Base-by-base conservation (phyloP, 2,329 filamentous ascomycete species). In the Pseudogymnoascus verrucosus region DNA sequence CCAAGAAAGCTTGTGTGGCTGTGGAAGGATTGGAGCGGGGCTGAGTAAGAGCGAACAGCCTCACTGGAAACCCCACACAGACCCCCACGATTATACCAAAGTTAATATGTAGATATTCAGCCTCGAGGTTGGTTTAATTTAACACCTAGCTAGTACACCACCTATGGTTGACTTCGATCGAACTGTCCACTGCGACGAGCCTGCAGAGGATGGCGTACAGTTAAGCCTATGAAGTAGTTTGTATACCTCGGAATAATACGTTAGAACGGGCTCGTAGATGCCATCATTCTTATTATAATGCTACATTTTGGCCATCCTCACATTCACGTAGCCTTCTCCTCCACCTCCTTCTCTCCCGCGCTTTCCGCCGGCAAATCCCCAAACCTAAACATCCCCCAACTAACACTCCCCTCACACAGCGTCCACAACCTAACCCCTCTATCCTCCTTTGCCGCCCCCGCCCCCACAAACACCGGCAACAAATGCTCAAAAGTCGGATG, bases 281-380 rank as follows among this genome's bases (percentile, higher is more conserved):
- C 89, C 84, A 66, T 89, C 86, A 75, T 88, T 89, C 80, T 89
- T 89, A 77, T 84, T 78, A 63, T 81, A 80, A 78, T 84, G 89
- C 74, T 88, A 84, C 71, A 47, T 62, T 16, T 36, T 51, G 31
- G 57, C 19, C 26, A 11, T 39, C 26, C 4, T 54, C 60, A 19
- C 60, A 63, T 34, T 63, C 54, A 60, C 23, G 7, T 26, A 40
- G 4, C 5, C 31, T 34, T 59, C 26, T 61, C 36, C 11, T 10
- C 51, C 19, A 21, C 16, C 16, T 28, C 16, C 28, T 42, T 59
- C 23, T 61, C 23, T 5, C 8, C 37, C 59, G 8, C 28, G 10
- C 21, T 34, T 19, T 54, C 26, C 26, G 3, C 57, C 2, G 61
- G 63, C 6, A 64, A 44, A 14, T 70, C 67, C 10, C 68, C 69